These are phyloP conservation scores for Herpetospermum pedunculosum DNA, from an alignment of 306 rosid species.

Conservation along the genomic window DNA sequence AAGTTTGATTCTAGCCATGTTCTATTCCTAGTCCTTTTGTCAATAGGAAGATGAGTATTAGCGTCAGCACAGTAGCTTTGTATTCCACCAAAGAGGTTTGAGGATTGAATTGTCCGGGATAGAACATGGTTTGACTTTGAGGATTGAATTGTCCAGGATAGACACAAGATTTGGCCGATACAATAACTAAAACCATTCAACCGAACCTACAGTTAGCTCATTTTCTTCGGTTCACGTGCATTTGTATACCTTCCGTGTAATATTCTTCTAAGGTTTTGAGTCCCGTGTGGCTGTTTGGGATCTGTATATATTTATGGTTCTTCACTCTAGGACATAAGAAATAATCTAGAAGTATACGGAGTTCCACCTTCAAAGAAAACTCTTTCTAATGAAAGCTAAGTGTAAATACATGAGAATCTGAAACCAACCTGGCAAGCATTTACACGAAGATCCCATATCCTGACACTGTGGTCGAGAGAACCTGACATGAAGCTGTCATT, in stretches of 20 bases:
- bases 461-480: slow-evolving; percentile 79
- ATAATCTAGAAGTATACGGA: neutral
- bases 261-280: neutral
- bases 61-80: neutral
- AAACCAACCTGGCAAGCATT: slow-evolving; percentile 88
- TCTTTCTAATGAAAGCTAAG: neutral
- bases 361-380: neutral
- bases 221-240: neutral
- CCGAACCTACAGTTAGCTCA: neutral
- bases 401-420: neutral
- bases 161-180: neutral
- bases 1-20: neutral
- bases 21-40: neutral
- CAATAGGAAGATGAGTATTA: neutral
- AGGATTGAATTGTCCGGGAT: neutral
- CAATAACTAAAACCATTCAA: neutral
- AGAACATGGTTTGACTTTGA: too few species aligned
- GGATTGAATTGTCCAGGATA: too few species aligned
- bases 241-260: neutral
- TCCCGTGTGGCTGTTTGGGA: neutral
- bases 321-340: neutral
- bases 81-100: neutral
- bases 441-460: slow-evolving; percentile 98
- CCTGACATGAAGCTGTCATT: slow-evolving; percentile 99
- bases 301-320: neutral